Conservation (phyloP, 805 yeast genomes). For the Candida koratica region DNA sequence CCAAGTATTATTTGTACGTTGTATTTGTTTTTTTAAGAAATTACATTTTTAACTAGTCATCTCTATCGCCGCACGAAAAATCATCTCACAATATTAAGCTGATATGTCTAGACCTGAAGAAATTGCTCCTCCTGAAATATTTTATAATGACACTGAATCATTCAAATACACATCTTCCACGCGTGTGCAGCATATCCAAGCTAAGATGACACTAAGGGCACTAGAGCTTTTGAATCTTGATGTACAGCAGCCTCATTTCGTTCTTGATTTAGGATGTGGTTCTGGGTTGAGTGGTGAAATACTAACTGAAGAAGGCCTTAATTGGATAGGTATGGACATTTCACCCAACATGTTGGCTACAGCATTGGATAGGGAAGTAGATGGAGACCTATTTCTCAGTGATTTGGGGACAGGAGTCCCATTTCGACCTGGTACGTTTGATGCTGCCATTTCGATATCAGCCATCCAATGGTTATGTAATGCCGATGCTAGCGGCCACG, state of each 20-base stretch:
- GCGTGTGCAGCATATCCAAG: constrained; percentile 97
- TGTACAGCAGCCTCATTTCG: constrained; percentile 52
- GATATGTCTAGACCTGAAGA: constrained; percentile 97
- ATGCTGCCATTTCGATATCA: constrained; percentile 91
- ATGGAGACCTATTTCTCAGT: constrained; percentile 86
- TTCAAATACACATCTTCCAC: constrained; percentile 86
- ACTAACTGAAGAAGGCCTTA: constrained; percentile 85
- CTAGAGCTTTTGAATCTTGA: constrained; percentile 79
- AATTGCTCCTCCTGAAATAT: constrained; percentile 93
- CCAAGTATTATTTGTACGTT: constrained; percentile 85
- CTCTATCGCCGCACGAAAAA: not conserved
- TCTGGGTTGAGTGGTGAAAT: constrained; percentile 96
- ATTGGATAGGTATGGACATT: constrained; percentile 96
- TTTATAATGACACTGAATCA: constrained; percentile 88
- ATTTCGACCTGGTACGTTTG: constrained; percentile 93
- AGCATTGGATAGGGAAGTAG: constrained; percentile 86
- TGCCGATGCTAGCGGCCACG: constrained; percentile 78
- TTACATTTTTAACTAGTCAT: too few relatives aligned
- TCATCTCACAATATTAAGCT: not conserved
- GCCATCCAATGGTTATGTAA: constrained; percentile 98
- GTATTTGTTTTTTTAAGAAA: constrained; percentile 70
- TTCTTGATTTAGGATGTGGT: constrained; percentile 95
- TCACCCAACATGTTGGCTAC: constrained; percentile 95
- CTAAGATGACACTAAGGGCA: constrained; percentile 94
- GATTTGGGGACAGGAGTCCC: constrained; percentile 96